phyloP scores from a whole-genome alignment of 2,329 filamentous ascomycete species.

The Beauveria asiatica region DNA sequence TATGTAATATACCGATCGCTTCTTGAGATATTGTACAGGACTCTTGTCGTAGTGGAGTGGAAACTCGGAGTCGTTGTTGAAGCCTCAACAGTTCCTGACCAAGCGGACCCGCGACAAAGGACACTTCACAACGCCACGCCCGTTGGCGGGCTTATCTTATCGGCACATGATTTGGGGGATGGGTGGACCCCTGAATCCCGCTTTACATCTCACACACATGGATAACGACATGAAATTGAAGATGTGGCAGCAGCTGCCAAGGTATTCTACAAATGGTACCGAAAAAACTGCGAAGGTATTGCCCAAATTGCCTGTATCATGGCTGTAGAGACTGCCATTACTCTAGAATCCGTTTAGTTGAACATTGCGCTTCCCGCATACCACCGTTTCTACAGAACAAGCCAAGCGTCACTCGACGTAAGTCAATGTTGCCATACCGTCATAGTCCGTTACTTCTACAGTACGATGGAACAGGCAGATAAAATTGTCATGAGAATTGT shows the following conservation, averaged over 20 bases:
- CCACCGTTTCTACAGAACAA: not conserved
- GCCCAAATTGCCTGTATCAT: too few species aligned
- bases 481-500: slow-evolving; percentile 4
- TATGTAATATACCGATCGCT: not conserved
- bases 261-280: not conserved
- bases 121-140: slow-evolving; percentile 2
- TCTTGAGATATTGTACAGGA: not conserved
- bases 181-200: not conserved
- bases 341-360: too few species aligned
- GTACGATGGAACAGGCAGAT: not conserved
- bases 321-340: too few species aligned
- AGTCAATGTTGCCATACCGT: not conserved
- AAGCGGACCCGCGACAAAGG: not conserved
- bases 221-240: not conserved
- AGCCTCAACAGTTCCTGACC: not conserved
- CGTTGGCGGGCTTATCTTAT: slow-evolving; percentile 7
- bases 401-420: not conserved
- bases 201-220: not conserved
- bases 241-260: not conserved
- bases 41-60: not conserved
- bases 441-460: not conserved
- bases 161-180: slow-evolving; percentile 9
- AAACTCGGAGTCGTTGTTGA: not conserved
- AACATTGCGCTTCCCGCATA: not conserved
- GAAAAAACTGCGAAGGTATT: not conserved